These are phyloP conservation scores for Saccharomyces hybrid DNA, from an alignment of 1,139 yeast genomes.

Conservation along the genomic window DNA sequence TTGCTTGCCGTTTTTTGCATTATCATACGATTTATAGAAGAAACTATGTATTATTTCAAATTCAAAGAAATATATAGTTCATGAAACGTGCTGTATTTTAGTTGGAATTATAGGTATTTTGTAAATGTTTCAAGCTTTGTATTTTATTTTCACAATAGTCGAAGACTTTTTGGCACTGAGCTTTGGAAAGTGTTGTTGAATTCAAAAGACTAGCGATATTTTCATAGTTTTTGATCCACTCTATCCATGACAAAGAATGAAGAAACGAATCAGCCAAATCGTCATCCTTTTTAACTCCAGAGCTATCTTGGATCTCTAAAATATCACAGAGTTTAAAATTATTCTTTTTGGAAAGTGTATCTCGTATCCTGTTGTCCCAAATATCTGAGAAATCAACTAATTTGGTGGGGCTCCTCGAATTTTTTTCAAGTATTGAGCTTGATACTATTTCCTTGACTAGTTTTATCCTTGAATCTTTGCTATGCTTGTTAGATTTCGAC, in stretches of 20 bases:
- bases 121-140: neutral
- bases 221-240: slow-evolving; percentile 34
- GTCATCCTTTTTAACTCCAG: slow-evolving; percentile 42
- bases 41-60: slow-evolving; percentile 1
- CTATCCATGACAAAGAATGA: slow-evolving; percentile 48
- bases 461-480: slow-evolving; percentile 5
- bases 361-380: slow-evolving; percentile 31
- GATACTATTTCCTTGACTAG: slow-evolving; percentile 6
- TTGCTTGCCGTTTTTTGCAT: neutral
- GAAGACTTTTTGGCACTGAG: neutral
- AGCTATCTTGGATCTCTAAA: slow-evolving; percentile 7
- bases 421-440: slow-evolving; percentile 3
- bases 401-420: slow-evolving; percentile 6
- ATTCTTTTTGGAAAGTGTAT: slow-evolving; percentile 23
- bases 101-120: neutral
- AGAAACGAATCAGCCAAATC: slow-evolving; percentile 54
- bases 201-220: neutral
- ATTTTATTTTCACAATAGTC: neutral
- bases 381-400: slow-evolving; percentile 15
- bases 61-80: neutral
- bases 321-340: slow-evolving; percentile 17
- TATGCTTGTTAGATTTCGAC: slow-evolving; percentile 3
- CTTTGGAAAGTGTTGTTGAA: neutral
- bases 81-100: neutral
- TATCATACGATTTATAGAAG: slow-evolving; percentile 1